Base-by-base conservation (phyloP, 164 flowering plant species). In the Vitis labrusca region DNA sequence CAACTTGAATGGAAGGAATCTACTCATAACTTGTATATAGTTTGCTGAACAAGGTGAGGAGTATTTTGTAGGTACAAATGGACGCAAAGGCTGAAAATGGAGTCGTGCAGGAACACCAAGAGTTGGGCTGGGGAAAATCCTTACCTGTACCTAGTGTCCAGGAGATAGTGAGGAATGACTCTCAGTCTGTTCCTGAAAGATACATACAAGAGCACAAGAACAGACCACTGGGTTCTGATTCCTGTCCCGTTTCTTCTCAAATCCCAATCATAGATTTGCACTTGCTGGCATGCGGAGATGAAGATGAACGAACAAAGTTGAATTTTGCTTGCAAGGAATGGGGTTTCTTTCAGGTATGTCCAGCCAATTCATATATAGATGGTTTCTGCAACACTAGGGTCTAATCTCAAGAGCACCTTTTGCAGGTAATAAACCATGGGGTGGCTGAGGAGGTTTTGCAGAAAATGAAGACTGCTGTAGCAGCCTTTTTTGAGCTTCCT, bases 311-410 rank as follows among this genome's bases (percentile, higher is more conserved):
- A 32, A 72, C 29, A 49, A 71, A 68, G 61, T 60, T 74, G 10
- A 70, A 77, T 63, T 19, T 44, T 12, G 80, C 78, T 69, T 77
- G 76, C 78, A 68, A 32, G 47, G 66, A 74, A 14, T 80, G 80
- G 83, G 78, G 80, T 15, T 77, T 80, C 69, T 77, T 77, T 56
- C 71, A 66, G 71, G 73, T 78, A 64, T 17, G 44, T 52, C 15
- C 14, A 10, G 37, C 14, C 6, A 27, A 17, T 14, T 9, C 50
- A 50, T 4, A 13, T 9, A 19, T 32, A 1, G 10, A 11, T 63
- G 8, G 53, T 51, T 56, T 67, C 6, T 57, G 44, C 2, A 10
- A 7, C 19, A 16, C 17, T 37, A 17, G 15, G 56, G 17, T 29
- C 58, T 23, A 50, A 16, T 23, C 19, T 50, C 19, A 72, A 65